phyloP scores from a whole-genome alignment of 768 basidiomycete genomes.

The Calvatia gigantea region DNA sequence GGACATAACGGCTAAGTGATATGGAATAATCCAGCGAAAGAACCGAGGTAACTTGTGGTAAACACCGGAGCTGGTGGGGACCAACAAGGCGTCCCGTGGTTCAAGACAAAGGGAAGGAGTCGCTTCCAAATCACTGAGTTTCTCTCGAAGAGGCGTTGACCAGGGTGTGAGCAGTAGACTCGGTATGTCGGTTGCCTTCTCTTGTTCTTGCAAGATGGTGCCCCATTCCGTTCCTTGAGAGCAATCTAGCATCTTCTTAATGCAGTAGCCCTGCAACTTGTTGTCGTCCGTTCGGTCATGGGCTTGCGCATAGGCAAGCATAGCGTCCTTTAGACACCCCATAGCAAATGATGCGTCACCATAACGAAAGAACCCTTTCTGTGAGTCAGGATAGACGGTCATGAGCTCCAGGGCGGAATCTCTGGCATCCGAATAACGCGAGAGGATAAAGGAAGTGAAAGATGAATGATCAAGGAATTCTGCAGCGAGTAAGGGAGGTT shows the following conservation, averaged over 20 bases:
- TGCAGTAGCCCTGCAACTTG: constrained; percentile 36
- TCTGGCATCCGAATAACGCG: constrained; percentile 31
- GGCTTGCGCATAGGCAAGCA: constrained; percentile 51
- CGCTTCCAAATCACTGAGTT: constrained; percentile 27
- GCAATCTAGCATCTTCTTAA: constrained; percentile 43
- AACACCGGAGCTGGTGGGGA: constrained; percentile 24
- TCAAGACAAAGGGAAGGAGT: constrained; percentile 37
- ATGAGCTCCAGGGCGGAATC: constrained; percentile 30
- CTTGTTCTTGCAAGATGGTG: constrained; percentile 36
- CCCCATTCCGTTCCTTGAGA: constrained; percentile 53
- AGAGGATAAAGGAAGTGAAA: constrained; percentile 39
- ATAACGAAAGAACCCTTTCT: constrained; percentile 47
- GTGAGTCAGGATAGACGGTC: constrained; percentile 26
- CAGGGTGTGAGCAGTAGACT: constrained; percentile 39
- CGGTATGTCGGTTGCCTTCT: constrained; percentile 35
- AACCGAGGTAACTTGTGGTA: constrained; percentile 49
- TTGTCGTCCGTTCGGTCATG: constrained; percentile 35
- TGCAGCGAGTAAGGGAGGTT: constrained; percentile 20
- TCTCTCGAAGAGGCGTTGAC: constrained; percentile 30
- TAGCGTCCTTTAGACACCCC: constrained; percentile 42
- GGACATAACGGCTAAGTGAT: constrained; percentile 57
- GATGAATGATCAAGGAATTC: constrained; percentile 43
- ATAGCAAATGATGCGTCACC: constrained; percentile 39
- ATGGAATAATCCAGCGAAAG: constrained; percentile 62
- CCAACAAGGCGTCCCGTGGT: constrained; percentile 35